Evolutionary conservation across 192 early-diverging fungal species (phyloP).

Genomic region (Kickxella alabastrina): DNA sequence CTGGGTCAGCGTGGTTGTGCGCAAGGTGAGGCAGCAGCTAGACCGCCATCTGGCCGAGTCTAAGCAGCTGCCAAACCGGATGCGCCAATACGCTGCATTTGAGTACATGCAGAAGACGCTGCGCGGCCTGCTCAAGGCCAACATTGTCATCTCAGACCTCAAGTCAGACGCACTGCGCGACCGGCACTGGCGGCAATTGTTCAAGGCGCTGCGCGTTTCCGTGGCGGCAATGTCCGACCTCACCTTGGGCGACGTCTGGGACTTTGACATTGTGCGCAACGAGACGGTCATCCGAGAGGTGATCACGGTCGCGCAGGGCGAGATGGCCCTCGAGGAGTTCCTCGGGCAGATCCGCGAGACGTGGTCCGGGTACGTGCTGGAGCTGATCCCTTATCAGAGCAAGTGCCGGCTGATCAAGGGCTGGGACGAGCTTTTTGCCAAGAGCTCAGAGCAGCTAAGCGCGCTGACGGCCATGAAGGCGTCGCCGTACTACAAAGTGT

Average conservation of each 20-base stretch:
- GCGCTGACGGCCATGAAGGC: constrained; percentile 95
- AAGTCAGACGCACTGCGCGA: constrained; percentile 96
- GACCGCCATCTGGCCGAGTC: constrained; percentile 75
- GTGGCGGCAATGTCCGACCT: constrained; percentile 70
- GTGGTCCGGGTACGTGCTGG: constrained; percentile 89
- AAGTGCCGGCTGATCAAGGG: constrained; percentile 94
- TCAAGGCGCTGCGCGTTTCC: constrained; percentile 77
- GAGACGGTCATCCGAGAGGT: constrained; percentile 84
- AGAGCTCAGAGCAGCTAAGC: constrained; percentile 92
- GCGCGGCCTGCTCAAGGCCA: constrained; percentile 73
- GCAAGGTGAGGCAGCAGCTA: constrained; percentile 84
- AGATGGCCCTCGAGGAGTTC: constrained; percentile 99
- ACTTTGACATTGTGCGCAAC: constrained; percentile 84
- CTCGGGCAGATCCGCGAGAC: constrained; percentile 86
- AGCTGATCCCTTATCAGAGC: constrained; percentile 96
- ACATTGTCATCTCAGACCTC: constrained; percentile 77
- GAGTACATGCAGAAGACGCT: constrained; percentile 90
- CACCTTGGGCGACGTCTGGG: constrained; percentile 95
- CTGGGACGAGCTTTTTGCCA: constrained; percentile 98
- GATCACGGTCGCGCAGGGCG: constrained; percentile 91
- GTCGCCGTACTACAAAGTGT: constrained; percentile 96
- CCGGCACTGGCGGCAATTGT: constrained; percentile 94
- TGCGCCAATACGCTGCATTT: constrained; percentile 96
- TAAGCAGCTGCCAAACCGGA: constrained; percentile 93
- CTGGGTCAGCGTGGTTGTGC: constrained; percentile 83